Evolutionary conservation across 2,329 filamentous ascomycete genomes (phyloP), one percentile per base, ranked within the genome.

Genomic region (Diplodia corticola): DNA sequence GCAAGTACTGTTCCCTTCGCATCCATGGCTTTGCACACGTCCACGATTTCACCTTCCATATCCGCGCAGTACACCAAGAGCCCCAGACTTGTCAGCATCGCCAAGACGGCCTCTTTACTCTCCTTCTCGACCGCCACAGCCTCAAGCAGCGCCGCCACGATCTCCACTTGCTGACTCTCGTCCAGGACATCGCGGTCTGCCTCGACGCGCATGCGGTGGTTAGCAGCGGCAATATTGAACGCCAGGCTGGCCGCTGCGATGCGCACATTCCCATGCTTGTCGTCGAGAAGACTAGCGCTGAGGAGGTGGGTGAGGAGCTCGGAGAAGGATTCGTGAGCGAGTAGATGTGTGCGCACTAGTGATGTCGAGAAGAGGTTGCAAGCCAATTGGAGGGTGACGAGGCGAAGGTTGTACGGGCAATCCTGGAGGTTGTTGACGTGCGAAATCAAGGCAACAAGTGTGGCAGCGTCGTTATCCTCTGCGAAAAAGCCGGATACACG

Each of bases 331-430:
- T 69, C 22, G 1, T 59, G 93, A 63, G 79, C 76, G 6, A 91
- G 80, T 9, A 93, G 81, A 68, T 89, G 84, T 2, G 87, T 83
- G 0, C 88, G 82, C 72, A 90, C 96, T 0, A 96, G 81, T 0
- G 87, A 85, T 0, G 89, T 89, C 0, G 87, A 89, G 79, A 96
- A 97, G 49, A 96, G 82, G 73, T 97, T 97, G 79, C 92, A 96
- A 1, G 87, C 85, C 73, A 94, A 85, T 71, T 97, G 93, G 24
- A 96, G 79, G 0, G 92, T 90, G 17, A 96, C 91, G 1, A 97
- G 86, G 15, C 92, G 89, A 1, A 96, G 84, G 4, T 91, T 89
- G 74, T 97, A 97, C 0, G 92, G 92, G 48, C 88, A 91, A 0
- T 80, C 77, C 22, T 50, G 74, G 35, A 85, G 81, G 5, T 80